These are phyloP conservation scores for Sphagnum contortum DNA, from an alignment of 225 moss, liverwort and hornwort species.

Conservation along the genomic window DNA sequence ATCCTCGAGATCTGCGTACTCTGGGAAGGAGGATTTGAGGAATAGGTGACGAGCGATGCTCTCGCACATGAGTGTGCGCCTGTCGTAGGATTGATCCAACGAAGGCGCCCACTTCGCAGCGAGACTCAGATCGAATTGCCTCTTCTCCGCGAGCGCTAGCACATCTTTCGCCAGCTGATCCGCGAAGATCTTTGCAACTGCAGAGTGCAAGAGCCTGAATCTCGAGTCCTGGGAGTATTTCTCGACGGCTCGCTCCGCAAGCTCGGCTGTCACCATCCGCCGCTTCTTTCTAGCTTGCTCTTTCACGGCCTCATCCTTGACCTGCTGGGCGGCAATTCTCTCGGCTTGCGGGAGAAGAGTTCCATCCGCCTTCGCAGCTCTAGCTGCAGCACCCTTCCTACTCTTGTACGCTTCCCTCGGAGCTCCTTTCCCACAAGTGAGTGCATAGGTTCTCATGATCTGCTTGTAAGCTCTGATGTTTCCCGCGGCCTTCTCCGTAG, in stretches of 20 bases:
- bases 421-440: background rate
- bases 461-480: too few relatives aligned
- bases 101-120: slow-evolving; percentile 88
- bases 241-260: slow-evolving; percentile 34
- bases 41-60: slow-evolving; percentile 61
- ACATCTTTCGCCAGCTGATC: slow-evolving; percentile 41
- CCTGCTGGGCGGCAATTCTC: slow-evolving; percentile 47
- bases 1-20: slow-evolving; percentile 46
- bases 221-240: slow-evolving; percentile 24
- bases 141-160: slow-evolving; percentile 37
- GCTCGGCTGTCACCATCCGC: slow-evolving; percentile 10
- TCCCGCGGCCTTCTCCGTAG: slow-evolving; percentile 1
- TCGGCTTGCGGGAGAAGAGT: slow-evolving; percentile 51
- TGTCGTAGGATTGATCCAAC: slow-evolving; percentile 57
- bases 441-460: too few relatives aligned
- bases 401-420: slow-evolving; percentile 23
- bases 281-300: slow-evolving; percentile 47
- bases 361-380: slow-evolving; percentile 47
- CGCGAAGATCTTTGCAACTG: slow-evolving; percentile 63
- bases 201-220: slow-evolving; percentile 37
- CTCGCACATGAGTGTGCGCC: slow-evolving; percentile 55
- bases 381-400: slow-evolving; percentile 62
- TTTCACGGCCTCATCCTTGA: slow-evolving; percentile 41
- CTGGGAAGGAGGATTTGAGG: slow-evolving; percentile 42
- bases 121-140: slow-evolving; percentile 46